phyloP scores from a whole-genome alignment of 2,329 filamentous ascomycete genomes.

The Colletotrichum magnum region DNA sequence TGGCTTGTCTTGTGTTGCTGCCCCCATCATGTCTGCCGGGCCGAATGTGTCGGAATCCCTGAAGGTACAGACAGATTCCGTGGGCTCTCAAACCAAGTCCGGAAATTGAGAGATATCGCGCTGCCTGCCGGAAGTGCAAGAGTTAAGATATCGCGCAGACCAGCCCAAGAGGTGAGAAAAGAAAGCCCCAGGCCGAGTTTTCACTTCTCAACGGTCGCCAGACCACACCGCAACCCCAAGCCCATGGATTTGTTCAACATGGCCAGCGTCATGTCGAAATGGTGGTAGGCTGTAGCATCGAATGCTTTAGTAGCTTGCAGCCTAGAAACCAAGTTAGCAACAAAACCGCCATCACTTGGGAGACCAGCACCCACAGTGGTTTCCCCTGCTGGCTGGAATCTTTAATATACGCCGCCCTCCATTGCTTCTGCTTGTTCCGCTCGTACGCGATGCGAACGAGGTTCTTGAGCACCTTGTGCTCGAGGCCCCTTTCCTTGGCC shows the following conservation, averaged over 20 bases:
- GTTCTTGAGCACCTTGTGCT: conserved; percentile 81
- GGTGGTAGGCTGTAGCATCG: conserved; percentile 60
- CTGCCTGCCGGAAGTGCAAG: background rate
- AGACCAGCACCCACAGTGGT: conserved; percentile 40
- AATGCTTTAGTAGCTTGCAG: conserved; percentile 37
- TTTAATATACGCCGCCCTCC: conserved; percentile 44
- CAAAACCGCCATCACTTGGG: conserved; percentile 1
- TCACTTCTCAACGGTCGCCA: background rate
- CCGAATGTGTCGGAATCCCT: background rate
- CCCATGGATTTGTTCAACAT: conserved; percentile 84
- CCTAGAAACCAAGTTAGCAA: conserved; percentile 18
- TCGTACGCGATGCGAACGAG: conserved; percentile 63
- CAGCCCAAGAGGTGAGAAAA: no score
- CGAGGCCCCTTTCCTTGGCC: conserved; percentile 72
- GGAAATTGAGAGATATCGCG: background rate
- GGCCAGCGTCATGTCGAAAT: conserved; percentile 78
- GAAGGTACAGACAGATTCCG: background rate
- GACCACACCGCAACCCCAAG: conserved; percentile 69
- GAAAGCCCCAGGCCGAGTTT: background rate
- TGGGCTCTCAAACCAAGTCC: no score
- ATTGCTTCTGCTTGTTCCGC: conserved; percentile 48
- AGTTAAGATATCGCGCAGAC: no score
- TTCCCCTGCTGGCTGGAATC: conserved; percentile 21
- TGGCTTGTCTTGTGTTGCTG: background rate
- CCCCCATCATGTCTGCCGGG: background rate